Conservation (phyloP, 768 basidiomycete species). For the Xerocomellus amylosporus region DNA sequence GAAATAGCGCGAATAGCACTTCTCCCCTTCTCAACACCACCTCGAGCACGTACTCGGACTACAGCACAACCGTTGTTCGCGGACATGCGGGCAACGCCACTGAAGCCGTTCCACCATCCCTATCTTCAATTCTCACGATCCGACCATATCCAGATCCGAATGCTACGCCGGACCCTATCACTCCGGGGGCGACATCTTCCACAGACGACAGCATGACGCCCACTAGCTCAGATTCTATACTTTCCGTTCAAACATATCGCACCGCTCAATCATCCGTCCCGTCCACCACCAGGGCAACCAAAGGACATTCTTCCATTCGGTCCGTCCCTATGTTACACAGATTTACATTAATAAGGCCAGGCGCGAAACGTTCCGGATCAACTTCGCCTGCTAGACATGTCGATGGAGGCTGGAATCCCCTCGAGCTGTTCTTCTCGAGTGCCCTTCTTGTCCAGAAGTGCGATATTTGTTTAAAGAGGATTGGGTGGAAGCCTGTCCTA, state of each 20-base stretch:
- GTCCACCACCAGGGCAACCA: conserved; percentile 65
- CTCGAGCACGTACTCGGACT: conserved; percentile 50
- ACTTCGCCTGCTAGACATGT: conserved; percentile 27
- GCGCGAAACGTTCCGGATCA: conserved; percentile 49
- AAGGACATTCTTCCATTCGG: conserved; percentile 70
- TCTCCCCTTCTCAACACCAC: conserved; percentile 53
- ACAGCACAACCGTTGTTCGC: conserved; percentile 69
- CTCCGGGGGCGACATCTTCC: conserved; percentile 35
- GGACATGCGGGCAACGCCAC: conserved; percentile 41
- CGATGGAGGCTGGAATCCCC: conserved; percentile 64
- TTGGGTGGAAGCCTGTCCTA: conserved; percentile 83
- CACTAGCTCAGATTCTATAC: conserved; percentile 43
- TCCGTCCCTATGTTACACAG: conserved; percentile 68
- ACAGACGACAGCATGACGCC: conserved; percentile 36
- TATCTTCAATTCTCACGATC: conserved; percentile 74
- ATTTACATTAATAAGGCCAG: conserved; percentile 84
- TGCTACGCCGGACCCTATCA: conserved; percentile 38
- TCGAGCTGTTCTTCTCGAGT: conserved; percentile 76
- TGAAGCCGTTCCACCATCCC: conserved; percentile 45
- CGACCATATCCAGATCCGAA: conserved; percentile 54
- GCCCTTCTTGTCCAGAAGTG: conserved; percentile 73
- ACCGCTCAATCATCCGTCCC: conserved; percentile 52
- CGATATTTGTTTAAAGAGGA: conserved; percentile 74
- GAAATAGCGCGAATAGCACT: conserved; percentile 42
- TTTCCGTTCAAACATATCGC: conserved; percentile 60